A percentile compares a stretch with the other conserved stretches of the same genome.
Evolutionary conservation across 1,284 basidiomycete species (phyloP).

Genomic region (Malassezia sp.): DNA sequence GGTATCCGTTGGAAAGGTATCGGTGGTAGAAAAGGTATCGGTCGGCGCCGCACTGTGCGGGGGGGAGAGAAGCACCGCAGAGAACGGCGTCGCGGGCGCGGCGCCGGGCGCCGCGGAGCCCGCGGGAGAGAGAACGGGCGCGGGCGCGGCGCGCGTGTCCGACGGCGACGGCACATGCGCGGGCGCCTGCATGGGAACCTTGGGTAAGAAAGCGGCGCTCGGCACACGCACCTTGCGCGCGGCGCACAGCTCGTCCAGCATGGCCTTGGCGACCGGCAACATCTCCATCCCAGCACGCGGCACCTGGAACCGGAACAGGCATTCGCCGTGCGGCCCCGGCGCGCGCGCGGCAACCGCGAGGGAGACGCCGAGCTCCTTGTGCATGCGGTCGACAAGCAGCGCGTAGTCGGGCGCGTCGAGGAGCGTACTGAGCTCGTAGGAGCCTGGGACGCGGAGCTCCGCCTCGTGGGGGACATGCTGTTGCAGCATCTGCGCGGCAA

Average conservation of each 20-base stretch:
- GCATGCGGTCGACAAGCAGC: constrained; percentile 72
- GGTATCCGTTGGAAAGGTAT: constrained; percentile 29
- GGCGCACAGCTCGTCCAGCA: constrained; percentile 76
- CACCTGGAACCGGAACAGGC: constrained; percentile 82
- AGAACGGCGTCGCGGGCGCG: constrained; percentile 90
- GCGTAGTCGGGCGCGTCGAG: constrained; percentile 68
- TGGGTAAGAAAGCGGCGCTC: too few relatives aligned
- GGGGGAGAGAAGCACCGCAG: constrained; percentile 64
- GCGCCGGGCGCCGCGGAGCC: constrained; percentile 69
- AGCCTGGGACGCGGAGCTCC: constrained; percentile 76
- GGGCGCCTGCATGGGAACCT: neutral
- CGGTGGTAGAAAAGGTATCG: constrained; percentile 24
- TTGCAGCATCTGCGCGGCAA: constrained; percentile 86
- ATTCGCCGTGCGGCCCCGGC: constrained; percentile 54
- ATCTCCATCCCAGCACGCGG: constrained; percentile 67
- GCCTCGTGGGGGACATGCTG: constrained; percentile 94
- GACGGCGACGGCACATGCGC: neutral
- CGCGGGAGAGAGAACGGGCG: neutral
- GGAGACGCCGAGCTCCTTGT: constrained; percentile 81
- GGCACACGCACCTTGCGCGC: constrained; percentile 51
- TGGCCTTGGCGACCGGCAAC: constrained; percentile 73
- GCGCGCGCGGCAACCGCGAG: constrained; percentile 54
- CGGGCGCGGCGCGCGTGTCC: neutral
- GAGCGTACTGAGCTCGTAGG: constrained; percentile 62
- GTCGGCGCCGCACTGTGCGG: constrained; percentile 6